phyloP scores from a whole-genome alignment of 2,329 filamentous ascomycete genomes.

The Aspergillus niger region DNA sequence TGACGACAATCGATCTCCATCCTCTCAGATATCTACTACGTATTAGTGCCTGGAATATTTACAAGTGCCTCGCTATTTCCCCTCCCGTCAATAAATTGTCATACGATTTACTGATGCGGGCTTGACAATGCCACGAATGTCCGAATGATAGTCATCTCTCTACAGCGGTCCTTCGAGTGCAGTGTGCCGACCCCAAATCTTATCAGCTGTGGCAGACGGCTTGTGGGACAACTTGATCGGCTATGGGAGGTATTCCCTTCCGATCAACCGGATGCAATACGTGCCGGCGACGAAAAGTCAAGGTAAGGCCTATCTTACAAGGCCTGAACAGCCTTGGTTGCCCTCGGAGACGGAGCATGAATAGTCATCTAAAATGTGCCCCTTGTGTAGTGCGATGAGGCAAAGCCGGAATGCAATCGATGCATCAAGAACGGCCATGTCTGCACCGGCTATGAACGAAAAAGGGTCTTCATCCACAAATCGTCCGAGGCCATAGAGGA shows the following conservation, averaged over 20 bases:
- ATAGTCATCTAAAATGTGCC: slow-evolving; percentile 10
- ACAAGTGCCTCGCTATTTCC: not conserved
- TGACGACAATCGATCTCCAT: not conserved
- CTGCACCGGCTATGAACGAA: slow-evolving; percentile 23
- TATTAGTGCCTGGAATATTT: not conserved
- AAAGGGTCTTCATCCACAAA: slow-evolving; percentile 19
- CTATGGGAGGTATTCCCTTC: slow-evolving; percentile 22
- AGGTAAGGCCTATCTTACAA: slow-evolving; percentile 11
- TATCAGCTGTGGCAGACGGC: no score
- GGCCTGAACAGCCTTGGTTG: not conserved
- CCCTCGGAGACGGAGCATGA: slow-evolving; percentile 1
- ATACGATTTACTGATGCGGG: not conserved
- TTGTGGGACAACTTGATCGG: not conserved
- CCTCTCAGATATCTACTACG: no score
- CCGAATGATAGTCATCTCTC: not conserved
- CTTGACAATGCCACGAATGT: not conserved
- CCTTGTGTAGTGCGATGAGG: slow-evolving; percentile 25
- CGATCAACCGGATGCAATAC: slow-evolving; percentile 26
- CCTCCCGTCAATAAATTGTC: not conserved
- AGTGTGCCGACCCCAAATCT: not conserved
- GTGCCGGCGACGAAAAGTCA: slow-evolving; percentile 22
- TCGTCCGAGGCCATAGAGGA: slow-evolving; percentile 8
- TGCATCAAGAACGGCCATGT: slow-evolving; percentile 28
- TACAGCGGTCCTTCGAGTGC: not conserved
- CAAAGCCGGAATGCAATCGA: slow-evolving; percentile 23